A percentile compares a stretch with the other conserved stretches of the same genome.
Conservation (phyloP, 495 filamentous ascomycete genomes). For the Podospora bellae-mahoneyi region DNA sequence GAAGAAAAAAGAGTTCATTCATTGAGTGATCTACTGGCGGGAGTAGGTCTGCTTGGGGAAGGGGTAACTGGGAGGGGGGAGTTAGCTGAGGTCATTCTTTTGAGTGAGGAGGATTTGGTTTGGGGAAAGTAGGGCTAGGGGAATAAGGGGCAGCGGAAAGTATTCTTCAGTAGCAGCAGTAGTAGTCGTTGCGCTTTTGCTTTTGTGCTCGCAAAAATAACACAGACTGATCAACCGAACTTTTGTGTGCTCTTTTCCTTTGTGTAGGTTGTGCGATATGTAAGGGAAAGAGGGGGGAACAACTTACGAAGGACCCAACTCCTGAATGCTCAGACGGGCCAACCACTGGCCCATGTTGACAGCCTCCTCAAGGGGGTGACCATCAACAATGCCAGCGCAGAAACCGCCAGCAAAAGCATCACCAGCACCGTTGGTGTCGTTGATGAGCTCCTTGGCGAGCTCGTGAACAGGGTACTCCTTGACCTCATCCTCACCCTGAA, state of each 20-base stretch:
- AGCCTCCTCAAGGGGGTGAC: conserved; percentile 67
- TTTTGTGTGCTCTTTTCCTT: neutral
- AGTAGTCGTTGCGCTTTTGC: neutral
- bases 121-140: neutral
- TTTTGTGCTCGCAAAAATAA: neutral
- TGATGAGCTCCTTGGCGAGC: conserved; percentile 71
- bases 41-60: conserved; percentile 79
- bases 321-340: conserved; percentile 84
- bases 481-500: conserved; percentile 64
- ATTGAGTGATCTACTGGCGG: conserved; percentile 19
- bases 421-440: conserved; percentile 94
- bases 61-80: conserved; percentile 22
- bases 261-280: neutral
- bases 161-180: neutral
- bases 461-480: conserved; percentile 76
- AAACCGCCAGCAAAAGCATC: conserved; percentile 97
- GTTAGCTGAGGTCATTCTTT: conserved; percentile 8
- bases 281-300: conserved; percentile 13
- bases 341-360: conserved; percentile 95
- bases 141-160: neutral
- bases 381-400: conserved; percentile 79
- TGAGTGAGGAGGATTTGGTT: neutral
- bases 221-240: conserved; percentile 5
- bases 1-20: conserved; percentile 6
- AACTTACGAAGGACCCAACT: conserved; percentile 91